phyloP scores from a whole-genome alignment of 83 land plant species.

The Thuja plicata region DNA sequence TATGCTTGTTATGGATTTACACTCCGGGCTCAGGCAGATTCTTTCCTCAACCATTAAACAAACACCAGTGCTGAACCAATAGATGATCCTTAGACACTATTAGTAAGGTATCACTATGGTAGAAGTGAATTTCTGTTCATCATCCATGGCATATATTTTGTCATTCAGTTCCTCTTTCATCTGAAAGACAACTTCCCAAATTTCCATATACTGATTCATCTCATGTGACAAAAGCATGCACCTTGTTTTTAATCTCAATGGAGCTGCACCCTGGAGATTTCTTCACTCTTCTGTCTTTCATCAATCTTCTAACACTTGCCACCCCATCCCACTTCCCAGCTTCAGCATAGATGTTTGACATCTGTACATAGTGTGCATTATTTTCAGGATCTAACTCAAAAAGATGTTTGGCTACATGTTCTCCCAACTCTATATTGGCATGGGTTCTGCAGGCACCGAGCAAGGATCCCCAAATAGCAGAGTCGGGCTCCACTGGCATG shows the following conservation, averaged over 20 bases:
- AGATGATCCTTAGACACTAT: not conserved
- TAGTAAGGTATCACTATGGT: not conserved
- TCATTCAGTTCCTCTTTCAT: not conserved
- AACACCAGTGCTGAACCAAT: not conserved
- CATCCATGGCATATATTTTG: too few species aligned
- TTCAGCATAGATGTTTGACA: conserved; percentile 1
- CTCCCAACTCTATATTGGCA: not conserved
- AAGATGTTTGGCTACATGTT: not conserved
- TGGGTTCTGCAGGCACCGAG: not conserved
- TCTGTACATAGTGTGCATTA: not conserved
- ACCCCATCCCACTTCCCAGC: not conserved
- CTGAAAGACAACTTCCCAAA: not conserved
- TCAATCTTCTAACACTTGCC: not conserved
- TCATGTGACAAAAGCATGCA: not conserved
- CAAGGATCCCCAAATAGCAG: not conserved
- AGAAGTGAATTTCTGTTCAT: not conserved
- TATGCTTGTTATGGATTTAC: too few species aligned
- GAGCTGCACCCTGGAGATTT: not conserved
- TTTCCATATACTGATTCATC: not conserved
- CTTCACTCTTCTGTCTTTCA: not conserved
- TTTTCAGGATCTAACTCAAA: not conserved
- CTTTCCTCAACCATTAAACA: not conserved
- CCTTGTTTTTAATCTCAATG: not conserved
- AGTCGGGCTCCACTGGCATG: not conserved
- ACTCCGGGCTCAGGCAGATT: not conserved